Evolutionary conservation across 768 basidiomycete genomes (phyloP).

Genomic region (Dendrothele bispora): DNA sequence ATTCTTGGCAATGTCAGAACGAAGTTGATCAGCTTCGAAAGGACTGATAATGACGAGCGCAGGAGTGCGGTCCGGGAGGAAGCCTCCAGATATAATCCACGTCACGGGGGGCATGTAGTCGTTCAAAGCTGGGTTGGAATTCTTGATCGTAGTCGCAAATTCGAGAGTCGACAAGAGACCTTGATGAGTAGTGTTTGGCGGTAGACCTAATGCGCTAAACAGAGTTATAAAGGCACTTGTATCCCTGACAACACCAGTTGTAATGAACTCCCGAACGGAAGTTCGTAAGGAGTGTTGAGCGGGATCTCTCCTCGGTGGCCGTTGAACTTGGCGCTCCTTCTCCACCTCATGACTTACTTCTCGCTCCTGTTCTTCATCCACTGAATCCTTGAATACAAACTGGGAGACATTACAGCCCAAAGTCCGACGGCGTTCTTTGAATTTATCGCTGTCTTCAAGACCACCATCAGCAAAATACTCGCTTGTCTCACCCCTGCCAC

Average conservation of each 20-base stretch:
- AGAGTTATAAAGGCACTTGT: background rate
- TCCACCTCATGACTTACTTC: constrained; percentile 23
- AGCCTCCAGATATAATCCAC: constrained; percentile 22
- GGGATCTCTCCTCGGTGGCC: constrained; percentile 12
- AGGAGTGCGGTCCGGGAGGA: background rate
- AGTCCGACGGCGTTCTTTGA: constrained; percentile 10
- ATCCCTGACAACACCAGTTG: background rate
- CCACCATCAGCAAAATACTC: background rate
- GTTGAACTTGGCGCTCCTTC: constrained; percentile 17
- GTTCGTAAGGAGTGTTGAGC: constrained; percentile 20
- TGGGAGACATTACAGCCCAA: constrained; percentile 5
- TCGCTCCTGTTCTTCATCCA: constrained; percentile 23
- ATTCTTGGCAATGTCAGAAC: constrained; percentile 22
- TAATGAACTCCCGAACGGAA: constrained; percentile 18
- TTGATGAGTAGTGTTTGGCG: no score
- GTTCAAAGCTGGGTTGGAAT: background rate
- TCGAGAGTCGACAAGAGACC: constrained; percentile 13
- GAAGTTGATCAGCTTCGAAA: constrained; percentile 25
- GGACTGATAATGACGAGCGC: constrained; percentile 30
- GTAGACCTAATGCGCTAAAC: background rate
- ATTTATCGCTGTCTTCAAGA: constrained; percentile 11
- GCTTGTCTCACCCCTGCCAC: background rate
- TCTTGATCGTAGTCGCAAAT: background rate
- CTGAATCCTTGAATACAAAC: background rate
- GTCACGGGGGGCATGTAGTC: constrained; percentile 26